Conservation (phyloP, 2,329 filamentous ascomycete species). For the Alternaria burnsii region DNA sequence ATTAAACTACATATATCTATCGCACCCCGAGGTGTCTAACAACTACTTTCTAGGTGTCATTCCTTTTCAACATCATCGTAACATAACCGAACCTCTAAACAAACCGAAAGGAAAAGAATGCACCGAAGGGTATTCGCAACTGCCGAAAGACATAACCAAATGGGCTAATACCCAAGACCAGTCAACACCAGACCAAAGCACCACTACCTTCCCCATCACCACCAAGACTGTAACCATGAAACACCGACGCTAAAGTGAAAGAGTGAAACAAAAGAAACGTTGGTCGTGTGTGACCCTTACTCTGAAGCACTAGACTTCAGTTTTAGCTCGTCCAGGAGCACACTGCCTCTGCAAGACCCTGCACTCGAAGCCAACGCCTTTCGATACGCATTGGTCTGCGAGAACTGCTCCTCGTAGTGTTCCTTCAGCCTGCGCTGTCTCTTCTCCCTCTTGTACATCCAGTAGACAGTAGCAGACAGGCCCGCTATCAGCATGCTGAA, state of each 20-base stretch:
- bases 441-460: constrained; percentile 42
- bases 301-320: constrained; percentile 3
- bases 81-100: not conserved
- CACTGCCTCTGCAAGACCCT: constrained; percentile 14
- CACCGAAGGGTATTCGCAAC: constrained; percentile 2
- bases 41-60: not conserved
- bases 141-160: constrained; percentile 1
- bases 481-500: constrained; percentile 33
- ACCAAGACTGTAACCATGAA: constrained; percentile 1
- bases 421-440: constrained; percentile 45
- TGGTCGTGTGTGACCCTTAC: not conserved
- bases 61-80: not conserved
- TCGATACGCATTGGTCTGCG: constrained; percentile 37
- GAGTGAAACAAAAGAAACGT: constrained; percentile 3
- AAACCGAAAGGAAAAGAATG: not conserved
- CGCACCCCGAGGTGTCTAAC: not conserved
- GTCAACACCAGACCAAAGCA: constrained; percentile 1
- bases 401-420: constrained; percentile 46
- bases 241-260: constrained; percentile 15
- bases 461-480: constrained; percentile 26
- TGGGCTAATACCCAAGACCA: constrained; percentile 1
- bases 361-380: constrained; percentile 29
- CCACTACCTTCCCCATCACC: not conserved
- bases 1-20: constrained; percentile 1
- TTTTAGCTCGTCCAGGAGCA: constrained; percentile 13